Percentiles rank a stretch among this genome's conserved stretches.
These are phyloP conservation scores for Podospora fimiseda DNA, from an alignment of 495 filamentous ascomycete species.

Conservation along the genomic window DNA sequence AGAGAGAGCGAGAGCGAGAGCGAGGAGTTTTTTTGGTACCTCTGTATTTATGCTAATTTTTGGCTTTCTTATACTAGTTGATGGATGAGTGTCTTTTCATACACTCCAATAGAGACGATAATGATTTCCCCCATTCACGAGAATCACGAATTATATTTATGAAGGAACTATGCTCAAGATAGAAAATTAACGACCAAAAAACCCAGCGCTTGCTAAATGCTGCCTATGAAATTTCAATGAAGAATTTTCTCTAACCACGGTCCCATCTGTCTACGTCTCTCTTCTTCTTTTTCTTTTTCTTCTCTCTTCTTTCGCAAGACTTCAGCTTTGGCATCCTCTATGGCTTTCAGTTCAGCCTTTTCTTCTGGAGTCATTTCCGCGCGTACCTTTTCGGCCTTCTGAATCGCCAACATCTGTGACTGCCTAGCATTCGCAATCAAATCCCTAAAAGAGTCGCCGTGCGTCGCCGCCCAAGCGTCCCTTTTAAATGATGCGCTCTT, in stretches of 20 bases:
- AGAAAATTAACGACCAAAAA: too few species aligned
- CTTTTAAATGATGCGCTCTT: conserved; percentile 83
- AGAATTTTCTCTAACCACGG: too few species aligned
- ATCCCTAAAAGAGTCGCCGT: conserved; percentile 66
- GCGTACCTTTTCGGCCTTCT: conserved; percentile 11
- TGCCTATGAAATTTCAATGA: too few species aligned
- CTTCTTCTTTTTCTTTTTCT: too few species aligned
- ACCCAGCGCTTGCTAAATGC: too few species aligned
- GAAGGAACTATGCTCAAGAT: too few species aligned
- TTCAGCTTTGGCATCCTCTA: too few species aligned
- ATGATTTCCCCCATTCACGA: too few species aligned
- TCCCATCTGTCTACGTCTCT: too few species aligned
- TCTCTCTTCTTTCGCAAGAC: too few species aligned
- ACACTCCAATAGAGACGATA: too few species aligned
- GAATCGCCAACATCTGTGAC: conserved; percentile 9
- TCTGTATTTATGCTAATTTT: conserved; percentile 1
- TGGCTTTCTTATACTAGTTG: neutral
- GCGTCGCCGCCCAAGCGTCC: conserved; percentile 62
- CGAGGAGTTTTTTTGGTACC: conserved; percentile 5
- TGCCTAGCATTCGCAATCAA: conserved; percentile 63
- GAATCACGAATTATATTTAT: neutral
- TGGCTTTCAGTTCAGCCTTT: conserved; percentile 1
- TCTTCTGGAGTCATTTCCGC: neutral
- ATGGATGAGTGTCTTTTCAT: neutral
- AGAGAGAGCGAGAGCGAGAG: too few species aligned